phyloP scores from a whole-genome alignment of 345 rosid genomes.

The Anacardium occidentale region DNA sequence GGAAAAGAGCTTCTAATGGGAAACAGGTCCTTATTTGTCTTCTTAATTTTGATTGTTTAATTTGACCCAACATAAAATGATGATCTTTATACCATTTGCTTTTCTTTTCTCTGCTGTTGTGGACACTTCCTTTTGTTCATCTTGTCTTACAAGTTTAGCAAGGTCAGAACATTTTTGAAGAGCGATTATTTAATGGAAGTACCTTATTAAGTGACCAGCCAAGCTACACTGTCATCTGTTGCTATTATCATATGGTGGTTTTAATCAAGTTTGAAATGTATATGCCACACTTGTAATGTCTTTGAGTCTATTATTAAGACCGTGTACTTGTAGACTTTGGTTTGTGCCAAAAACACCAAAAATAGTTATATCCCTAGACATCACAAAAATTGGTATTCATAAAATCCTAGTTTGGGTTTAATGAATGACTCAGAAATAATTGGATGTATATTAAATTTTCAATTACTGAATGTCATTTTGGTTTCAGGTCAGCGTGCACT shows the following conservation, averaged over 20 bases:
- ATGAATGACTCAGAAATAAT: neutral
- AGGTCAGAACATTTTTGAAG: neutral
- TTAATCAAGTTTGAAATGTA: neutral
- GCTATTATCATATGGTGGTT: neutral
- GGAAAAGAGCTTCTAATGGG: constrained; percentile 83
- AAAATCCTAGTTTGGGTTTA: neutral
- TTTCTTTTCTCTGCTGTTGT: neutral
- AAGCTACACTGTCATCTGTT: neutral
- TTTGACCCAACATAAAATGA: neutral
- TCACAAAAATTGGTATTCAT: neutral
- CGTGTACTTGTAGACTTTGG: neutral
- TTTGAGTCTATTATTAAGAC: neutral
- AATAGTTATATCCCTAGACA: neutral
- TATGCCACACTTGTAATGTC: neutral
- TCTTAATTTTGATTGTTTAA: constrained; percentile 5
- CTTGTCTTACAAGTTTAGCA: neutral
- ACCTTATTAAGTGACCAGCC: neutral
- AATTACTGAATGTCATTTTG: constrained; percentile 4
- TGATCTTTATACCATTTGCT: neutral
- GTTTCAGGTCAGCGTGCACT: constrained; percentile 73
- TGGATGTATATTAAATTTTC: neutral
- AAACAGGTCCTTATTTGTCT: constrained; percentile 44
- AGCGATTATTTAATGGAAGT: neutral
- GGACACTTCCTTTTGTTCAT: neutral
- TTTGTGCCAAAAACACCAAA: neutral